Base-by-base conservation (phyloP, 371 early-diverging fungal genomes). In the Zychaea mexicana region DNA sequence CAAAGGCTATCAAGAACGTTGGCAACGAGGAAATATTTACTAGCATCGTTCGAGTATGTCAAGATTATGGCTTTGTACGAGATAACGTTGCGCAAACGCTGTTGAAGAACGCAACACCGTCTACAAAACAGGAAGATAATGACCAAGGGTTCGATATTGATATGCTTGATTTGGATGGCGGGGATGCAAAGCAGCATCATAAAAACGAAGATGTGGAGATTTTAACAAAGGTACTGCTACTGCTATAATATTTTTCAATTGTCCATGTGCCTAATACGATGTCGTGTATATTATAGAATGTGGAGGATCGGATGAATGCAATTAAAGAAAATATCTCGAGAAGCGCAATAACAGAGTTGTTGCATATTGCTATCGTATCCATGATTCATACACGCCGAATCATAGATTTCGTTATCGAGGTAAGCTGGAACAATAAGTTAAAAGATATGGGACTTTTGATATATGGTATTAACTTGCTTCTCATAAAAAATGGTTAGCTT, bases 291-390 rank as follows among this genome's bases (percentile, higher is more conserved):
- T 27, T 38, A 33, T 66, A 82, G 79, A 79, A 77, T 39, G 65
- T 82, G 15, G 74, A 77, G 13, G 62, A 66, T 39, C 52, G 78
- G 8, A 77, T 76, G 19, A 60, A 66, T 33, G 42, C 69, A 0
- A 42, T 82, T 5, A 60, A 52, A 30, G 52, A 61, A 17, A 67
- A 64, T 7, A 31, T 71, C 3, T 66, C 76, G 5, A 49, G 63
- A 33, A 46, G 58, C 17, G 61, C 66, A 6, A 39, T 79, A 0
- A 61, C 63, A 2, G 78, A 77, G 38, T 33, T 79, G 10, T n/a
- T 82, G 3, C 69, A 76, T n/a, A 76, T 82, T 47, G 74, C 73
- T 0, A 30, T 82, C 2, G 62, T 72, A 9, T 82, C 79, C 21
- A 65, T 68, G 52, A 64, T 69, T 52, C 78, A 82, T 53, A 53